Conservation (phyloP, 2,329 filamentous ascomycete genomes). For the Hysterium pulicare region DNA sequence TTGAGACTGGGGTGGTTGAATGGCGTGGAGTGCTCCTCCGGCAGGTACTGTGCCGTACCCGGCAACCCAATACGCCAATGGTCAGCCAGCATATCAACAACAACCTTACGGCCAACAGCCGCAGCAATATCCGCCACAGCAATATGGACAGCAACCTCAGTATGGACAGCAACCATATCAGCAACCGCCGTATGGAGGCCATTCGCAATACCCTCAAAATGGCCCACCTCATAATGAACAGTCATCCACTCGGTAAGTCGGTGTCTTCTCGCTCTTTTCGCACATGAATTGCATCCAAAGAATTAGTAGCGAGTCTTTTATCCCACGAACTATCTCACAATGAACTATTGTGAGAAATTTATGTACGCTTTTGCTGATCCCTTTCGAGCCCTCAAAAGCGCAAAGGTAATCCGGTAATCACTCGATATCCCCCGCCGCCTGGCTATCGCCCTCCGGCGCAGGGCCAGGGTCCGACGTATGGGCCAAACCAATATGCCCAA, state of each 20-base stretch:
- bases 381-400: constrained; percentile 36
- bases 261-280: not conserved
- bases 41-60: constrained; percentile 32
- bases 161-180: constrained; percentile 22
- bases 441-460: constrained; percentile 40
- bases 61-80: constrained; percentile 26
- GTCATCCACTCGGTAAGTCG: constrained; percentile 32
- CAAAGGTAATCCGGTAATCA: constrained; percentile 49
- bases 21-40: constrained; percentile 37
- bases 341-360: not conserved
- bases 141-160: constrained; percentile 29
- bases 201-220: constrained; percentile 20
- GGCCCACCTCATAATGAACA: constrained; percentile 20
- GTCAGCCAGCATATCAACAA: constrained; percentile 24
- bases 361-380: not conserved
- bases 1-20: constrained; percentile 7
- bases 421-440: constrained; percentile 49
- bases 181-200: constrained; percentile 21
- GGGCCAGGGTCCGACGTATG: constrained; percentile 25
- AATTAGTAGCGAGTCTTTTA: not conserved
- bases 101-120: constrained; percentile 25
- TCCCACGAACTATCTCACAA: not conserved
- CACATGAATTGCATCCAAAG: not conserved
- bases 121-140: constrained; percentile 16
- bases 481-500: constrained; percentile 13